phyloP scores from a whole-genome alignment of 2,329 filamentous ascomycete genomes.

The Zalaria obscura region DNA sequence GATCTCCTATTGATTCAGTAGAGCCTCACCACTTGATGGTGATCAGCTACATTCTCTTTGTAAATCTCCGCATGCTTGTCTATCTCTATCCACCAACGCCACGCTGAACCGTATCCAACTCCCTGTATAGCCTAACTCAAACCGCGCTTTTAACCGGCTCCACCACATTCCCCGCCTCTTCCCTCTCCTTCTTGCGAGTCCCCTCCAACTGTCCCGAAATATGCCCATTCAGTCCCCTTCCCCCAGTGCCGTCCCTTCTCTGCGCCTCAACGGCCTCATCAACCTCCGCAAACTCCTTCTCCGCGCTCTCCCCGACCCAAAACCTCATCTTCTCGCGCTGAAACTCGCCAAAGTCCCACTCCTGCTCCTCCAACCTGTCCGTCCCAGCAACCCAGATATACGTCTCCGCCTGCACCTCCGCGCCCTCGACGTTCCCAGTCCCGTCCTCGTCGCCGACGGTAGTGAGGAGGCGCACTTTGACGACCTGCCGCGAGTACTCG shows the following conservation, averaged over 20 bases:
- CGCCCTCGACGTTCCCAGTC: conserved; percentile 19
- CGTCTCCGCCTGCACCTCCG: conserved; percentile 29
- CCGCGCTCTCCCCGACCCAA: conserved; percentile 32
- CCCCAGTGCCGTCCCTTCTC: conserved; percentile 28
- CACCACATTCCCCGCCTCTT: conserved; percentile 1
- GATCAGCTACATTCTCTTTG: too few relatives aligned
- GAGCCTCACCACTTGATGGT: too few relatives aligned
- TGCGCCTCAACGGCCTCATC: conserved; percentile 26
- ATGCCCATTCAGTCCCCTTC: conserved; percentile 25
- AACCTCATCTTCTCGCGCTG: conserved; percentile 55
- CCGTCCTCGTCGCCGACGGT: conserved; percentile 12
- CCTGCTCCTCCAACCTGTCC: conserved; percentile 47
- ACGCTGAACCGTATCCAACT: too few relatives aligned
- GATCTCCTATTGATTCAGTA: too few relatives aligned
- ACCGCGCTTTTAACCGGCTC: conserved; percentile 18
- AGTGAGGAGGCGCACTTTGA: conserved; percentile 18
- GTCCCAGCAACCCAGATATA: conserved; percentile 37
- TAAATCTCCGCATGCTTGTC: too few relatives aligned
- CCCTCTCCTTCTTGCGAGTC: conserved; percentile 9
- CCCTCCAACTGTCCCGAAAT: conserved; percentile 24
- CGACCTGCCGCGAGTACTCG: conserved; percentile 48
- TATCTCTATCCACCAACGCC: too few relatives aligned
- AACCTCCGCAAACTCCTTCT: conserved; percentile 20
- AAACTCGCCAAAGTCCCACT: conserved; percentile 87
- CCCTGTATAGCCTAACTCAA: conserved; percentile 7